phyloP scores from a whole-genome alignment of 306 rosid genomes.

The Casuarina equisetifolia region DNA sequence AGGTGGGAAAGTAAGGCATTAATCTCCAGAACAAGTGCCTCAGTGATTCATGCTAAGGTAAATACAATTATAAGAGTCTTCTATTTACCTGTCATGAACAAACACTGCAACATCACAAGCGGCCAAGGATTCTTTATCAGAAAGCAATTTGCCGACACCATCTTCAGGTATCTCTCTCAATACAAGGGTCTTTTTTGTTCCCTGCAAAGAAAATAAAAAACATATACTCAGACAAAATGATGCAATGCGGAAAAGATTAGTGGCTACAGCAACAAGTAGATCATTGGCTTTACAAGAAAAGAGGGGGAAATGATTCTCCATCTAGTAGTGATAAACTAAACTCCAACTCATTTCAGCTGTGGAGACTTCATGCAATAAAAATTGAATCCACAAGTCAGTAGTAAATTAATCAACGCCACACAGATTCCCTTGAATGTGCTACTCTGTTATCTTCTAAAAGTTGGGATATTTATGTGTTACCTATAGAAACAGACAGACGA shows the following conservation, averaged over 20 bases:
- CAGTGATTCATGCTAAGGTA: background rate
- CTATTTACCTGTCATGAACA: slow-evolving; percentile 81
- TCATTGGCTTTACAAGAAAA: background rate
- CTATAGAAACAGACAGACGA: no score
- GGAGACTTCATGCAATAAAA: no score
- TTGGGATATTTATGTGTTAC: no score
- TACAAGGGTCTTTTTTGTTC: slow-evolving; percentile 65
- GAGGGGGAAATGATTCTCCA: background rate
- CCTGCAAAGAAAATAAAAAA: slow-evolving; percentile 46
- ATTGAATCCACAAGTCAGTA: no score
- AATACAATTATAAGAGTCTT: background rate
- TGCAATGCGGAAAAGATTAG: background rate
- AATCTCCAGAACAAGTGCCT: background rate
- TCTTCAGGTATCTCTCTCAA: slow-evolving; percentile 89
- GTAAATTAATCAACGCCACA: no score
- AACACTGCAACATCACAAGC: slow-evolving; percentile 88
- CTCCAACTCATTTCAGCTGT: no score
- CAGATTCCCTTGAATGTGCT: no score
- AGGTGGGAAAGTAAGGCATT: background rate
- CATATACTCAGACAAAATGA: slow-evolving; percentile 6
- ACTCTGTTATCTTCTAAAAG: no score
- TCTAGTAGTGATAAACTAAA: background rate
- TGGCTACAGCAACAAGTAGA: background rate
- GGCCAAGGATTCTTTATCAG: slow-evolving; percentile 87
- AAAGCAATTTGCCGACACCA: slow-evolving; percentile 60